Evolutionary conservation across 768 basidiomycete genomes (phyloP).

Genomic region (Tylopilus intermedius): DNA sequence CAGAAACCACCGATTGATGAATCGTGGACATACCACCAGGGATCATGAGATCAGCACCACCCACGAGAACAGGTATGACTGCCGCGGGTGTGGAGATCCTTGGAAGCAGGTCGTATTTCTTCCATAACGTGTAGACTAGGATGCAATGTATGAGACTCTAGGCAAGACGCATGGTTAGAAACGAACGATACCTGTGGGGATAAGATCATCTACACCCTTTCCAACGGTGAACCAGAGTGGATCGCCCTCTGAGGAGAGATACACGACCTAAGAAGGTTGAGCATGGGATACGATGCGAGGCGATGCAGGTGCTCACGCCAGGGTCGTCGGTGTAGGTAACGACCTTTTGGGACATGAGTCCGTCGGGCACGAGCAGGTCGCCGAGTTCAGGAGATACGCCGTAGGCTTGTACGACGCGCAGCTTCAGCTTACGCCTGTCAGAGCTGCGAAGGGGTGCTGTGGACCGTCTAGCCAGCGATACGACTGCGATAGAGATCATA

Average conservation of each 20-base stretch:
- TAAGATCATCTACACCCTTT: conserved; percentile 59
- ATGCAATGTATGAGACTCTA: background rate
- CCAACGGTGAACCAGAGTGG: conserved; percentile 78
- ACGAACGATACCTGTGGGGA: conserved; percentile 54
- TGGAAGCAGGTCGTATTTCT: conserved; percentile 61
- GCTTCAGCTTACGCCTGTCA: conserved; percentile 67
- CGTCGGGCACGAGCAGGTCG: conserved; percentile 69
- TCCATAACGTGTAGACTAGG: conserved; percentile 75
- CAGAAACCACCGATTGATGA: background rate
- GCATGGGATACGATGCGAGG: background rate
- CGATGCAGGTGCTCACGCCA: conserved; percentile 41
- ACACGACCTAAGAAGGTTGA: conserved; percentile 45
- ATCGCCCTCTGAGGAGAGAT: conserved; percentile 59
- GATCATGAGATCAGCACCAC: conserved; percentile 87
- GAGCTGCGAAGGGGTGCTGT: conserved; percentile 65
- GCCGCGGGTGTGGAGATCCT: conserved; percentile 64
- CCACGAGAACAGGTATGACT: conserved; percentile 66
- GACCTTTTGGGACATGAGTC: conserved; percentile 64
- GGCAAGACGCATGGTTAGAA: background rate
- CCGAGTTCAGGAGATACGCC: conserved; percentile 50
- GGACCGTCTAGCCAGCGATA: background rate
- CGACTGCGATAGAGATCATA: conserved; percentile 6
- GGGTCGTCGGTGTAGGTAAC: conserved; percentile 58
- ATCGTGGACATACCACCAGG: conserved; percentile 60
- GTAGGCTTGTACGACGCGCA: conserved; percentile 49